These are phyloP conservation scores for Catharanthus roseus DNA, from an alignment of 257 asterid genomes.

Conservation along the genomic window DNA sequence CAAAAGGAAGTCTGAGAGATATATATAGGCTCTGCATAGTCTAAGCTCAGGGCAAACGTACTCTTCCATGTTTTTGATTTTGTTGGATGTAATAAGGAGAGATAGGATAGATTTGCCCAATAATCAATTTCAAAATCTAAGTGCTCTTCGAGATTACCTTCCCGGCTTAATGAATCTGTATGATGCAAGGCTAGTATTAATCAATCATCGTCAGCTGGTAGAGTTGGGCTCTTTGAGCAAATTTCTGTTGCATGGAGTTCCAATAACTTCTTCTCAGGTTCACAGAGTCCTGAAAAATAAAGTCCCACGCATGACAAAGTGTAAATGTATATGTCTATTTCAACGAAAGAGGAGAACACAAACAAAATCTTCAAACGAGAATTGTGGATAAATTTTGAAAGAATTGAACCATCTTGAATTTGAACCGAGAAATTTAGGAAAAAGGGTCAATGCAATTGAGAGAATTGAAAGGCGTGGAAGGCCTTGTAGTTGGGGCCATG, in stretches of 20 bases:
- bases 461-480: not conserved
- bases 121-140: not conserved
- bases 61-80: not conserved
- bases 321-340: not conserved
- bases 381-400: not conserved
- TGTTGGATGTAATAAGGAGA: not conserved
- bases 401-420: not conserved
- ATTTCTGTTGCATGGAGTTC: slow-evolving; percentile 68
- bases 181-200: slow-evolving; percentile 10
- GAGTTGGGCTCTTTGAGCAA: slow-evolving; percentile 80
- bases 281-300: slow-evolving; percentile 61
- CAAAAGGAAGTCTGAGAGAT: not conserved
- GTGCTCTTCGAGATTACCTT: not conserved
- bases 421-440: no score
- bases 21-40: not conserved
- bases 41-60: not conserved
- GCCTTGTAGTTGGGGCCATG: not conserved
- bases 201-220: slow-evolving; percentile 60
- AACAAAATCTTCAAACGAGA: not conserved
- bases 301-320: not conserved
- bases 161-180: not conserved
- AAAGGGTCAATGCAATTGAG: not conserved
- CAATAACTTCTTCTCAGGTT: slow-evolving; percentile 87
- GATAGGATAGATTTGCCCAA: not conserved
- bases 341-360: not conserved